Evolutionary conservation across 192 early-diverging fungal genomes (phyloP), one percentile per base, ranked within the genome.

Genomic region (Coemansia sp.): DNA sequence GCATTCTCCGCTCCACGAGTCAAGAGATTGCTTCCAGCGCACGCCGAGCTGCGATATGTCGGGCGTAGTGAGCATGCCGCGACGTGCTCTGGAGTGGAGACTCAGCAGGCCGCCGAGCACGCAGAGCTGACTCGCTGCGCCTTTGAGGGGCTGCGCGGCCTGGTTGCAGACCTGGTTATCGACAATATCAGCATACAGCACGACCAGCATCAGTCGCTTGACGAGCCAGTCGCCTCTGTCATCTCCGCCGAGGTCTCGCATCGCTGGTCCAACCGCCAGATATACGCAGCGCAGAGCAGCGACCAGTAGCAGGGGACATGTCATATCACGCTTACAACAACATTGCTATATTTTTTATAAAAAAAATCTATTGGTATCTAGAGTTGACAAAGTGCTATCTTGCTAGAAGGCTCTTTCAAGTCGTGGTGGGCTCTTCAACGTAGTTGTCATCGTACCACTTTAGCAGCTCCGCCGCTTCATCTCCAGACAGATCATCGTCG

Each of bases 1-100:
- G 83, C 88, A 13, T 98, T 93, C 84, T 86, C 92, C 34, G 91
- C 85, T 38, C 95, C 94, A 26, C 84, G 96, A 42, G 81, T 98
- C 70, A 77, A 85, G 63, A 83, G 87, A 56, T 59, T 96, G 33
- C 62, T 97, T 42, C 92, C 94, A 10, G 59, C 66, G 41, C 66
- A 76, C 38, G 66, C 73, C 39, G 48, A 82, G 61, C 64, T 93
- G 38, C 73, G 83, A 18, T 96, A 94, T 73, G 87, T 93, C 62
- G 93, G 94, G 45, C 84, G 94, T 47, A 68, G 62, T 9, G 76
- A 91, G 14, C 79, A 85, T 9, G 89, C 92, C 14, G 92, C 93
- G 0, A 90, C 91, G 23, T 94, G 91, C 31, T 89, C 88, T 6
- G 93, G 93, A 26, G 84, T 94, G 58, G 85, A 88, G 20, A 64